phyloP scores from a whole-genome alignment of 805 yeast genomes.

The Metschnikowia colocasiae region DNA sequence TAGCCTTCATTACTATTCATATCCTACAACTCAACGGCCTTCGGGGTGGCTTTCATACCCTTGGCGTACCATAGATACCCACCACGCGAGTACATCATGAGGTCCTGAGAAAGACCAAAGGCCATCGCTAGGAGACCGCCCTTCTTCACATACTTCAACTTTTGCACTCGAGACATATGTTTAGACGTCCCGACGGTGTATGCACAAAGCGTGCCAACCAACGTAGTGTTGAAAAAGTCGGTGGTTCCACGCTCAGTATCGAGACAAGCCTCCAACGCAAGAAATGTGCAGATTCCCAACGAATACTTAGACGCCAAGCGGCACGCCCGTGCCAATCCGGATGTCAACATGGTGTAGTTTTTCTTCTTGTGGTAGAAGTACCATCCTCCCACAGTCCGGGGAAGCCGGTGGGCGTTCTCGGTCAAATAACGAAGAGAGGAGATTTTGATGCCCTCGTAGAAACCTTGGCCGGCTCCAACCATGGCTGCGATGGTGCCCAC shows the following conservation, averaged over 20 bases:
- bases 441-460: slow-evolving; percentile 52
- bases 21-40: background rate
- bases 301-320: slow-evolving; percentile 36
- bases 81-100: slow-evolving; percentile 52
- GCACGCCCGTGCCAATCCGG: slow-evolving; percentile 51
- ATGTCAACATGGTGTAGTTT: slow-evolving; percentile 64
- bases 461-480: slow-evolving; percentile 51
- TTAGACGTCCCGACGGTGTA: slow-evolving; percentile 45
- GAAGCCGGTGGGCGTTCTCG: slow-evolving; percentile 79
- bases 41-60: background rate
- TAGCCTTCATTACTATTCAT: too few species aligned
- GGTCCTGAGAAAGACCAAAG: slow-evolving; percentile 67
- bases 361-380: slow-evolving; percentile 82
- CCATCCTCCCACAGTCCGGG: slow-evolving; percentile 79
- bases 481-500: slow-evolving; percentile 37
- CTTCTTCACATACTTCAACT: slow-evolving; percentile 39
- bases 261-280: slow-evolving; percentile 58
- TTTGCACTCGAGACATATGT: slow-evolving; percentile 42
- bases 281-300: slow-evolving; percentile 44
- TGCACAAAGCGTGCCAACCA: slow-evolving; percentile 53
- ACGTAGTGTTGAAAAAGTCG: slow-evolving; percentile 62
- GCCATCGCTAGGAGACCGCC: slow-evolving; percentile 59
- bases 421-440: slow-evolving; percentile 64
- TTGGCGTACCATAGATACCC: slow-evolving; percentile 60
- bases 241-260: slow-evolving; percentile 49